A percentile compares a stretch with the other conserved stretches of the same genome.
Evolutionary conservation across 257 asterid species (phyloP).

Genomic region (Osmanthus fragrans): DNA sequence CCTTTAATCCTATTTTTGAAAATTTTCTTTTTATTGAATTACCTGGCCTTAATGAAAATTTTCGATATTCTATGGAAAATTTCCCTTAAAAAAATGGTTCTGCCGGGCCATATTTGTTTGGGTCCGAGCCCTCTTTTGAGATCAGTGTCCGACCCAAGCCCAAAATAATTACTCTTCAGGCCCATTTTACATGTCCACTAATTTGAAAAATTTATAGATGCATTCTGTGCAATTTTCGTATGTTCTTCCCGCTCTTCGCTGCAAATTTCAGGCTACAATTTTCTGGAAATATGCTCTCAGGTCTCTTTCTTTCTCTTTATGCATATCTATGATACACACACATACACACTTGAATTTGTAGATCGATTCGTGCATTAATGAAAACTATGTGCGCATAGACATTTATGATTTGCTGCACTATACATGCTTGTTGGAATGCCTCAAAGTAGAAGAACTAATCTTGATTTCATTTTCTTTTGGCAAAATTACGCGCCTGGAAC

Average conservation of each 20-base stretch:
- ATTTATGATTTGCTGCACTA: slow-evolving; percentile 15
- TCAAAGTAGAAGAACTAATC: background rate
- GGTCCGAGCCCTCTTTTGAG: background rate
- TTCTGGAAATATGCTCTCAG: slow-evolving; percentile 27
- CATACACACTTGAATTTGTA: background rate
- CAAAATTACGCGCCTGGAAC: no score
- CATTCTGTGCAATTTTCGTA: no score
- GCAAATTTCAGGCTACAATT: no score
- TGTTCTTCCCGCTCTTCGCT: background rate
- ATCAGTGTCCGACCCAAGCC: background rate
- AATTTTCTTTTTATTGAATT: no score
- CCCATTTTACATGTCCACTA: background rate
- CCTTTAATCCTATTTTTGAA: no score
- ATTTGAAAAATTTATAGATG: background rate
- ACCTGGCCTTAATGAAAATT: no score
- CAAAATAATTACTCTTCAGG: background rate
- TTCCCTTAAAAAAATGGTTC: no score
- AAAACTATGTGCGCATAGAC: background rate
- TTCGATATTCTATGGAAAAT: no score
- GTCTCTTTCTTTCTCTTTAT: slow-evolving; percentile 17
- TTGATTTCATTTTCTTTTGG: background rate
- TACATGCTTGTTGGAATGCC: slow-evolving; percentile 22
- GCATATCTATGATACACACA: background rate
- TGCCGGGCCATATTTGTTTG: no score
- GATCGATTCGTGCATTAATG: background rate